Evolutionary conservation across 1,139 yeast species (phyloP), one percentile per base, ranked within the genome.

Genomic region (Yamadazyma aaseri): DNA sequence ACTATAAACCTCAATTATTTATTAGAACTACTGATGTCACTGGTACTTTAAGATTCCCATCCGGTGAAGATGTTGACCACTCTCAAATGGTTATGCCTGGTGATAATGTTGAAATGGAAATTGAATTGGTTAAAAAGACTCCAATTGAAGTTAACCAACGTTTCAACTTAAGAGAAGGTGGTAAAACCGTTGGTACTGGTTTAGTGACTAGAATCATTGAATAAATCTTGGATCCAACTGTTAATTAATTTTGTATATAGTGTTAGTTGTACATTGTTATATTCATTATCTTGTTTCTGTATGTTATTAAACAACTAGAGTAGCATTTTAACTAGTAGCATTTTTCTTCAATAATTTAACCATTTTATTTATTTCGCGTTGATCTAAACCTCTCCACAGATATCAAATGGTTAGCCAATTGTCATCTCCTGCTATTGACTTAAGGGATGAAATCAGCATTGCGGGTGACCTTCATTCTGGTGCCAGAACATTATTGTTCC

Each of bases 141-240:
- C 96, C 97, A 48, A 62, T 94, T 50, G 98, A 92, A 75, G 82
- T 84, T 55, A 95, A 95, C 66, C 96, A 89, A 75, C 86, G 97
- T 71, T 92, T 92, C 84, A 92, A 92, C 81, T 79, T 92, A 64
- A 94, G 99, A 81, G 99, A 92, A 76, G 97, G 98, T 73, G 97
- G 97, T 63, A 86, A 83, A 73, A 92, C 98, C 47, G 97, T 92
- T 51, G 98, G 97, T 67, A 92, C 98, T 53, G 98, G 98, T 74
- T 74, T 92, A 73, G 80, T 92, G 54, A 92, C 98, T 56, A 84
- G 96, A 73, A 84, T 92, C 65, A 67, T 87, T 53, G 96, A 86
- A 68, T 81, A 74, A 50, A 13, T 17, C 21, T 18, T 10, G n/a
- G n/a, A n/a, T n/a, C n/a, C n/a, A n/a, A 18, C 21, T 7, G 21